These are phyloP conservation scores for Russula foetens DNA, from an alignment of 768 basidiomycete species.

Conservation along the genomic window DNA sequence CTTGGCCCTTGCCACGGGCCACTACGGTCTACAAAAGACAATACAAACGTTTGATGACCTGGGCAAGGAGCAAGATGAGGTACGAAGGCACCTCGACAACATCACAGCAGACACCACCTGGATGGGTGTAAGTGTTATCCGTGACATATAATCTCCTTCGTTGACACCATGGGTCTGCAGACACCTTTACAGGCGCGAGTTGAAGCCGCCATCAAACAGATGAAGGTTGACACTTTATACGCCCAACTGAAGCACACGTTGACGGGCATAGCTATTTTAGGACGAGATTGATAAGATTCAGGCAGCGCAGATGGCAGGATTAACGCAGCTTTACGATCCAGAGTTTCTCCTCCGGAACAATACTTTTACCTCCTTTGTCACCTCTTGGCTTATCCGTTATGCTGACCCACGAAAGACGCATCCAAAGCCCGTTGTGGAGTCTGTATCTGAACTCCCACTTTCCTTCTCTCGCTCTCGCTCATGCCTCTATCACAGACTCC, in stretches of 20 bases:
- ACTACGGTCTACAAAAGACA: constrained; percentile 81
- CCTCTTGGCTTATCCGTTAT: constrained; percentile 88
- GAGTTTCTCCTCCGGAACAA: constrained; percentile 73
- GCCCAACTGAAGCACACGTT: background rate
- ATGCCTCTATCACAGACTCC: constrained; percentile 47
- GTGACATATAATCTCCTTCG: background rate
- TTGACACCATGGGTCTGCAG: constrained; percentile 30
- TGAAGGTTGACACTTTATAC: constrained; percentile 36
- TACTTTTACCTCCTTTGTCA: constrained; percentile 82
- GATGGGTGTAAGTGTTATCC: constrained; percentile 54
- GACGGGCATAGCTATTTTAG: constrained; percentile 30
- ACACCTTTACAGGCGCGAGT: constrained; percentile 67
- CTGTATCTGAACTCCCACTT: constrained; percentile 24
- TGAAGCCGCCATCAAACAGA: constrained; percentile 66
- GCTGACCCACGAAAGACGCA: constrained; percentile 77
- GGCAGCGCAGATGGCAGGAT: constrained; percentile 69
- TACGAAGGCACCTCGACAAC: constrained; percentile 68
- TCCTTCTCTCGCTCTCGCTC: background rate
- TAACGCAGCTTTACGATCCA: constrained; percentile 81
- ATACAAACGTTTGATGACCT: constrained; percentile 70
- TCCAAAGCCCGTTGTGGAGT: constrained; percentile 64
- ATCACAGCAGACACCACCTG: constrained; percentile 72
- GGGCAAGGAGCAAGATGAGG: constrained; percentile 65
- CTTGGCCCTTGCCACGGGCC: constrained; percentile 76
- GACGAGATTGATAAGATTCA: constrained; percentile 61